Percentiles rank a stretch among this genome's conserved stretches.
phyloP scores from a whole-genome alignment of 2,329 filamentous ascomycete genomes.

The Trichophyton simii region DNA sequence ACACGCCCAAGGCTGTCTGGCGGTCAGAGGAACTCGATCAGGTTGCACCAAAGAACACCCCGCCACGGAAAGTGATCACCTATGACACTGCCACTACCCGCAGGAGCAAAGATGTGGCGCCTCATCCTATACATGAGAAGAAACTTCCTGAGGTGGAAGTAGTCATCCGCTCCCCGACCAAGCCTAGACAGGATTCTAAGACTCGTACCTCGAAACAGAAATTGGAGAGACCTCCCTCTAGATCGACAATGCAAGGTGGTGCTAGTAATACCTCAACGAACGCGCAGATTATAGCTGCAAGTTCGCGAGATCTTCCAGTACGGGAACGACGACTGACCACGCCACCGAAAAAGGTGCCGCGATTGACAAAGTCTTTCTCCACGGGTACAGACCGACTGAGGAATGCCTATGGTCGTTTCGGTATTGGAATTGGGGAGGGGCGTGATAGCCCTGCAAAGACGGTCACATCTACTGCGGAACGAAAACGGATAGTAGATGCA shows the following conservation, averaged over 20 bases:
- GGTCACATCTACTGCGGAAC: conserved; percentile 14
- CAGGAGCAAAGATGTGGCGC: neutral
- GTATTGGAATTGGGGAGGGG: neutral
- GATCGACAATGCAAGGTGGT: neutral
- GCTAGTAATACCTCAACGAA: neutral
- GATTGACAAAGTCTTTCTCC: conserved; percentile 8
- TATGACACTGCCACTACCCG: neutral
- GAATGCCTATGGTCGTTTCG: neutral
- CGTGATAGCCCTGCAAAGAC: neutral
- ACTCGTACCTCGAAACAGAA: neutral
- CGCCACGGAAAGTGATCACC: neutral
- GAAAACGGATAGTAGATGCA: conserved; percentile 27
- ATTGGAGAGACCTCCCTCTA: neutral
- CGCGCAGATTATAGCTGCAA: neutral
- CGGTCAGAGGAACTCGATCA: conserved; percentile 1
- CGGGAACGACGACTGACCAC: neutral
- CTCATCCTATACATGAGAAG: neutral
- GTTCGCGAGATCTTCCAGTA: neutral
- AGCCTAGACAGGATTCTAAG: neutral
- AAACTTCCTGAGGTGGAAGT: neutral
- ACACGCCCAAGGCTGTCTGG: conserved; percentile 4
- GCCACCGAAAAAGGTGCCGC: conserved; percentile 7
- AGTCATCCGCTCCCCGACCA: neutral
- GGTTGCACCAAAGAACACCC: neutral
- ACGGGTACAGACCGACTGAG: conserved; percentile 2